Conservation (phyloP, 2,329 filamentous ascomycete genomes). For the Penicillium sp. region DNA sequence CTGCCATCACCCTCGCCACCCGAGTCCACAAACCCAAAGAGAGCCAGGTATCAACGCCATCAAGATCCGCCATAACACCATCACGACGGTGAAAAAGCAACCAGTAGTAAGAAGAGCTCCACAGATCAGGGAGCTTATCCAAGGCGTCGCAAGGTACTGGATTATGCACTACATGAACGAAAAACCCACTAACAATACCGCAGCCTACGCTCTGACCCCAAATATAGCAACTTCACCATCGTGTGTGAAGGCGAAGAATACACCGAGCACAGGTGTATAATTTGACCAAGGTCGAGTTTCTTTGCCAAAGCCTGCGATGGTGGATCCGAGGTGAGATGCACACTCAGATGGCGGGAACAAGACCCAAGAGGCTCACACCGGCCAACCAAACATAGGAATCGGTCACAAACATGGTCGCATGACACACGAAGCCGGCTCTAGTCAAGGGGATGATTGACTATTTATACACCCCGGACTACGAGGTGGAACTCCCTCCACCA, state of each 20-base stretch:
- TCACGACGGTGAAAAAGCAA: background rate
- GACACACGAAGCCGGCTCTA: background rate
- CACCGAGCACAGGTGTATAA: background rate
- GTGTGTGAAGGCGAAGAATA: background rate
- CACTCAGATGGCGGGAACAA: background rate
- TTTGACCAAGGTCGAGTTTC: background rate
- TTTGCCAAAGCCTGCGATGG: background rate
- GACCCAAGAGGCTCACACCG: background rate
- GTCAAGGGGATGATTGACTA: background rate
- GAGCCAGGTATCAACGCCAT: background rate
- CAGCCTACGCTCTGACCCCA: background rate
- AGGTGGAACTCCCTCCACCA: background rate
- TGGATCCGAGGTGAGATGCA: background rate
- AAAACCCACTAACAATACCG: background rate
- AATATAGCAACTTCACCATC: background rate
- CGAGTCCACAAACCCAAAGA: background rate
- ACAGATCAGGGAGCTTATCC: background rate
- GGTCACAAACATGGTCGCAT: background rate
- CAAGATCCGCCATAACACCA: background rate
- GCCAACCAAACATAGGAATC: background rate
- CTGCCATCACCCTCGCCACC: too few species aligned
- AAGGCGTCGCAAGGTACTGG: background rate
- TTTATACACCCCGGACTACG: background rate
- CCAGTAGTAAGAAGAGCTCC: rapidly evolving
- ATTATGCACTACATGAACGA: too few species aligned